These are phyloP conservation scores for Moniliophthora roreri DNA, from an alignment of 1,284 basidiomycete genomes.

Conservation along the genomic window DNA sequence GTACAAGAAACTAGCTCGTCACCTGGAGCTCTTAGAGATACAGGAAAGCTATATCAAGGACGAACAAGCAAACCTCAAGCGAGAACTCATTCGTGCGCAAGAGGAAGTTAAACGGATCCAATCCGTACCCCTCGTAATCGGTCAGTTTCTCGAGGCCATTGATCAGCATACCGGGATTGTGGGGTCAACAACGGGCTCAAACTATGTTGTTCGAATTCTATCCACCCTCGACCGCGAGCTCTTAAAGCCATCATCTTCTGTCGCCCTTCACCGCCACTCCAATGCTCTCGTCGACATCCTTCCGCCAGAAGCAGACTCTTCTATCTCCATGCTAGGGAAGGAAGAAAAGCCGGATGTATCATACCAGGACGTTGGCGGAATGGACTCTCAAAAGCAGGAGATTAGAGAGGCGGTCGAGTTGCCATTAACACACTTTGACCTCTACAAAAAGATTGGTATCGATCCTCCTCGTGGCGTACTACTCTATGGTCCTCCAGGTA, in stretches of 20 bases:
- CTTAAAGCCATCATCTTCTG: slow-evolving; percentile 95
- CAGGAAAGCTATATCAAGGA: slow-evolving; percentile 99
- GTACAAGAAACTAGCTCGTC: slow-evolving; percentile 91
- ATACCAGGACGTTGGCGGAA: slow-evolving; percentile 92
- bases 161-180: slow-evolving; percentile 98
- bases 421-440: slow-evolving; percentile 95
- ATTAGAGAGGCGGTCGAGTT: slow-evolving; percentile 98
- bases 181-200: slow-evolving; percentile 96
- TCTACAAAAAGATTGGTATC: slow-evolving; percentile 99
- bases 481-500: slow-evolving; percentile 91
- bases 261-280: slow-evolving; percentile 97
- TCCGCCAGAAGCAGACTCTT: slow-evolving; percentile 97
- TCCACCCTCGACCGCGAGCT: slow-evolving; percentile 97
- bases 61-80: slow-evolving; percentile 96
- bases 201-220: slow-evolving; percentile 97
- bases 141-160: slow-evolving; percentile 98
- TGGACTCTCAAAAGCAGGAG: slow-evolving; percentile 99
- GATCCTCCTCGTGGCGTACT: slow-evolving; percentile 96
- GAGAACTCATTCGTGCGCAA: slow-evolving; percentile 96
- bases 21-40: slow-evolving; percentile 91
- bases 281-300: slow-evolving; percentile 98
- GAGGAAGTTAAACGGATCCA: slow-evolving; percentile 99
- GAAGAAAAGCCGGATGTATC: slow-evolving; percentile 94
- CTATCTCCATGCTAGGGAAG: slow-evolving; percentile 90
- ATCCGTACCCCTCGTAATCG: slow-evolving; percentile 98